Percentiles rank a stretch among this genome's conserved stretches.
These are phyloP conservation scores for Kappamyces sp. DNA, from an alignment of 192 early-diverging fungal genomes.

Conservation along the genomic window DNA sequence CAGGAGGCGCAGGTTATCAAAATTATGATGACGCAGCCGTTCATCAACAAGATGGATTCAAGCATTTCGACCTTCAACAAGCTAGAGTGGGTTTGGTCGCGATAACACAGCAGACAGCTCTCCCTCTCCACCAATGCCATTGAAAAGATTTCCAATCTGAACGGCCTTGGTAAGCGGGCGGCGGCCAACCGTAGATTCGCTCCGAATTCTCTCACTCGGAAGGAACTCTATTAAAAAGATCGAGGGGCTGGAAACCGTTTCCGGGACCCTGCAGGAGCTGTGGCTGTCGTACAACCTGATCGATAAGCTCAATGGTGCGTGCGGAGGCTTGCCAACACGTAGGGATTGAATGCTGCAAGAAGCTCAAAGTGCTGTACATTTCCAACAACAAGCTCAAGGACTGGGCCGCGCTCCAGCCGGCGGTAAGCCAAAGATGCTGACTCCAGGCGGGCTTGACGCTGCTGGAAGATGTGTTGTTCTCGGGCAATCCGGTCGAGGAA, in stretches of 20 bases:
- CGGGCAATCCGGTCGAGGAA: constrained; percentile 52
- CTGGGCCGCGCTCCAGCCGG: constrained; percentile 39
- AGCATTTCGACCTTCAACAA: constrained; percentile 38
- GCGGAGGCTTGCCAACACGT: not conserved
- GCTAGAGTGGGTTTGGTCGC: constrained; percentile 30
- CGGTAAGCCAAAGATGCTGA: constrained; percentile 21
- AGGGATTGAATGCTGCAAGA: constrained; percentile 49
- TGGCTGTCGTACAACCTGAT: constrained; percentile 54
- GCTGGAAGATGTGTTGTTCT: constrained; percentile 44
- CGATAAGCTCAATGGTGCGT: constrained; percentile 42
- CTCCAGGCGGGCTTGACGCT: constrained; percentile 30
- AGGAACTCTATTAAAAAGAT: constrained; percentile 54
- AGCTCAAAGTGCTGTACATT: constrained; percentile 52
- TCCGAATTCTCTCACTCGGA: constrained; percentile 47
- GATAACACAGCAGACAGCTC: constrained; percentile 33
- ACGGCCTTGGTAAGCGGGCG: constrained; percentile 29
- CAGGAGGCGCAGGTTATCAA: constrained; percentile 45
- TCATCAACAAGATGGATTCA: constrained; percentile 51
- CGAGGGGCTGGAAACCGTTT: constrained; percentile 50
- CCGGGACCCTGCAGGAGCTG: constrained; percentile 52
- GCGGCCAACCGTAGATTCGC: constrained; percentile 10
- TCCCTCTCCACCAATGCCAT: constrained; percentile 49
- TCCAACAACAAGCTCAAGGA: constrained; percentile 56
- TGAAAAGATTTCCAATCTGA: constrained; percentile 45
- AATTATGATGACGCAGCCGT: constrained; percentile 41